Conservation (phyloP, 129 eudicot species). For the Calendula officinalis region DNA sequence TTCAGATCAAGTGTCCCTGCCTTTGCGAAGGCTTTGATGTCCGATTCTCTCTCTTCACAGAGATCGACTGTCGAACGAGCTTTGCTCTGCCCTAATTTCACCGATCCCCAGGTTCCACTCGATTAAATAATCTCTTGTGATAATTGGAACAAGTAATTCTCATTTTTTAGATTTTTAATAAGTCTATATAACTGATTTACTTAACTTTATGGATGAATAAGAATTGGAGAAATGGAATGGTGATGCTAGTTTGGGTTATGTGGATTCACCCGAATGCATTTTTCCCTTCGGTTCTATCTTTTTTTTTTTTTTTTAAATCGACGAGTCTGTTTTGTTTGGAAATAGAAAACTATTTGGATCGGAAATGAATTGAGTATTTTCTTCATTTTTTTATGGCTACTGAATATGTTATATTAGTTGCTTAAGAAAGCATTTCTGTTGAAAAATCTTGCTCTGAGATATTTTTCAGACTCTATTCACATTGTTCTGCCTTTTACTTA, state of each 20-base stretch:
- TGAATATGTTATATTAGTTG: conserved; percentile 3
- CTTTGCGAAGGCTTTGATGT: conserved; percentile 39
- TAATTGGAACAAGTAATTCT: background rate
- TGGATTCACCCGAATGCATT: background rate
- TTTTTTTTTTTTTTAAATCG: no score
- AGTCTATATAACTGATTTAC: background rate
- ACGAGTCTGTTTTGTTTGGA: no score
- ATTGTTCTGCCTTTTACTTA: background rate
- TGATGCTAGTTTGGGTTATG: background rate
- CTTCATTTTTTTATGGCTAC: background rate
- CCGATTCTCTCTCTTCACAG: conserved; percentile 40
- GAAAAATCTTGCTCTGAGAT: no score
- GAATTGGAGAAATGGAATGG: background rate
- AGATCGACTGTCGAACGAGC: conserved; percentile 38
- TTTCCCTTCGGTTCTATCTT: background rate
- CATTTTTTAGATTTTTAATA: background rate
- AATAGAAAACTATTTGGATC: background rate
- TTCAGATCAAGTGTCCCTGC: conserved; percentile 57
- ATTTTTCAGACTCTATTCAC: background rate
- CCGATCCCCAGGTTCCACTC: conserved; percentile 43
- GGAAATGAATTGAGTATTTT: conserved; percentile 1
- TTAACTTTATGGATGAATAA: conserved; percentile 4
- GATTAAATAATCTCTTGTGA: background rate
- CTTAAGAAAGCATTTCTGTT: background rate
- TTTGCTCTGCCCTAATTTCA: conserved; percentile 34